Evolutionary conservation across 2,329 filamentous ascomycete species (phyloP).

Genomic region (Trichoderma atrobrunneum): DNA sequence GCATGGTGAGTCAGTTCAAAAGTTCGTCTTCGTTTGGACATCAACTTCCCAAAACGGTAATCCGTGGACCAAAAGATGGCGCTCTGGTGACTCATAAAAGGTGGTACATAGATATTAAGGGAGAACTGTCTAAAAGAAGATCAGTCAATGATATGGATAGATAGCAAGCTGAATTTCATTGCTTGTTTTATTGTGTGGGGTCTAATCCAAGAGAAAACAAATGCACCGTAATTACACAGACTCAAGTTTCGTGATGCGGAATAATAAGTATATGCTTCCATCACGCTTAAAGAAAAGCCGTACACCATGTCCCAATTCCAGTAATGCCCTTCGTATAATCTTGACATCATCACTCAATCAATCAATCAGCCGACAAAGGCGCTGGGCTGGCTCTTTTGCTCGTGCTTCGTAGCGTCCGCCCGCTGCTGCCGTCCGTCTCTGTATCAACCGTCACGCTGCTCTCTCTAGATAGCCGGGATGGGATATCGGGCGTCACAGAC

Average conservation of each 20-base stretch:
- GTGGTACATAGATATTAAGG: not conserved
- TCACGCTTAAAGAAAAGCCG: constrained; percentile 5
- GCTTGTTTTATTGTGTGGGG: not conserved
- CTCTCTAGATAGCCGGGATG: constrained; percentile 52
- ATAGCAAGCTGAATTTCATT: not conserved
- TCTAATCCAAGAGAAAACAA: not conserved
- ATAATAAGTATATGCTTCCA: not conserved
- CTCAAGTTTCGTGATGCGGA: not conserved
- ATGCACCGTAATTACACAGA: not conserved
- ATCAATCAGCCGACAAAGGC: constrained; percentile 8
- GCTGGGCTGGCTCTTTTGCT: constrained; percentile 24
- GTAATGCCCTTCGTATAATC: constrained; percentile 9
- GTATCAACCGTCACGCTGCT: constrained; percentile 36
- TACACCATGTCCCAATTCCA: not conserved
- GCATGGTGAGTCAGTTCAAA: not conserved
- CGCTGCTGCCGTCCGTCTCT: constrained; percentile 23
- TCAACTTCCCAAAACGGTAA: not conserved
- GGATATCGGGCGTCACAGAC: constrained; percentile 53
- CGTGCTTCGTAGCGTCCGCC: constrained; percentile 26
- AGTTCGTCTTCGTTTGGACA: not conserved
- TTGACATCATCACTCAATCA: not conserved
- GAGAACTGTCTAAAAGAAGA: not conserved
- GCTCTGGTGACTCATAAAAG: not conserved
- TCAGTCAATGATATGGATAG: no score
- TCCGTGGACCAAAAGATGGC: not conserved